Base-by-base conservation (phyloP, 2,329 filamentous ascomycete species). In the Phaeomoniella chlamydospora region DNA sequence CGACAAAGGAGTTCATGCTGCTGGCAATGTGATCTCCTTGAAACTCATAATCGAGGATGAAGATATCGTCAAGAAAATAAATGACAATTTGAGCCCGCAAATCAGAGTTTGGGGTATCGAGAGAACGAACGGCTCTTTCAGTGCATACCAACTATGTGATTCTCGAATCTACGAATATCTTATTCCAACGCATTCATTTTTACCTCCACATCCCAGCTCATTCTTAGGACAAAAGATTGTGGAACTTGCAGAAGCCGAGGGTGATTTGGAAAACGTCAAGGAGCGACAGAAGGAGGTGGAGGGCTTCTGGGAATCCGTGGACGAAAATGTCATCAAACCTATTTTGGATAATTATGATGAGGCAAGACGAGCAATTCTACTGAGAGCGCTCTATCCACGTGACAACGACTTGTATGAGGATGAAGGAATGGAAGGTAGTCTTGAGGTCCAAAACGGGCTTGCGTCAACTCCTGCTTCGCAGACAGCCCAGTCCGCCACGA, bases 121-220 rank as follows among this genome's bases (percentile, higher is more conserved):
- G 57, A 70, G 85, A 35, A 92, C 88, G 1, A 88, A 80, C 53
- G 88, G 87, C 45, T 75, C 77, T 46, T 98, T 96, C 65, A 94
- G 83, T 57, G 88, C 83, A 59, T 98, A 98, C 59, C 81, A 93
- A 53, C 73, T 83, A 38, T 94, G 88, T 59, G 90, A 98, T 58
- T 94, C 86, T 16, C 72, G 90, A 46, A 92, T 87, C 69, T 98
- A 98, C 60, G 90, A 98, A 62, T 98, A 98, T 54, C 67, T 98
- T 36, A 83, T 98, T 56, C 90, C 90, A 2, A 90, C 82, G 30
- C 86, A 96, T 58, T 85, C 82, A 38, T 82, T 98, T 47, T 63
- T 98, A 18, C 90, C 90, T 14, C 90, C 90, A 0, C 87, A 96
- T 53, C 87, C 87, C 0, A 78, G 80, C 43, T 92, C 83, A 41